phyloP scores from a whole-genome alignment of 1,284 basidiomycete species.

The Rhodotorula glutinis region DNA sequence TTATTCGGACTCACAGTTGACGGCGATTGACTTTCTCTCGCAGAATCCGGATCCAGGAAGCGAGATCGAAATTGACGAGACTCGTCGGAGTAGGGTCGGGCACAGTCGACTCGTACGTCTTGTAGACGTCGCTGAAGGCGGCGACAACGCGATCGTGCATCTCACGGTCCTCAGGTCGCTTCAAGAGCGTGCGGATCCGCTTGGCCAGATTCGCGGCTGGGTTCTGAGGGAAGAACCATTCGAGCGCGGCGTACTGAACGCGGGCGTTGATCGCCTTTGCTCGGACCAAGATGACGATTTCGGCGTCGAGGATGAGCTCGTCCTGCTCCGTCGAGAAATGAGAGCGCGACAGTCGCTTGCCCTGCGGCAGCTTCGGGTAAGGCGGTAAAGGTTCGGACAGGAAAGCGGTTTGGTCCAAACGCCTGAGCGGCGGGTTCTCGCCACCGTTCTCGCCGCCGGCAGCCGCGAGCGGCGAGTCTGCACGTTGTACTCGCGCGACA shows the following conservation, averaged over 20 bases:
- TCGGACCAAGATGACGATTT: constrained; percentile 74
- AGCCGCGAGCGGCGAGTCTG: not conserved
- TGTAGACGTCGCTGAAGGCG: constrained; percentile 73
- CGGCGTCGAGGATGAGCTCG: constrained; percentile 77
- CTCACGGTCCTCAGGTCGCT: constrained; percentile 61
- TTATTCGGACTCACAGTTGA: constrained; percentile 61
- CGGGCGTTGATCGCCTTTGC: constrained; percentile 56
- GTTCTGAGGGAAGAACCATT: constrained; percentile 73
- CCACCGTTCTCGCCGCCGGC: not conserved
- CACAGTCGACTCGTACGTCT: constrained; percentile 63
- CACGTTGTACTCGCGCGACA: not conserved
- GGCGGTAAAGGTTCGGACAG: constrained; percentile 16
- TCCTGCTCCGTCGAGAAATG: constrained; percentile 61
- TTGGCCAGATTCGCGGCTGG: constrained; percentile 46
- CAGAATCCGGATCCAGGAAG: constrained; percentile 72
- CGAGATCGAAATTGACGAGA: constrained; percentile 69
- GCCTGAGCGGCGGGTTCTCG: not conserved
- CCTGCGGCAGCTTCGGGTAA: constrained; percentile 11
- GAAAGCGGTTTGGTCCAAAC: constrained; percentile 21
- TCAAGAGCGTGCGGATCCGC: constrained; percentile 1
- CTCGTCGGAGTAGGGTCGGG: constrained; percentile 68
- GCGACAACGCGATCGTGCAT: constrained; percentile 77
- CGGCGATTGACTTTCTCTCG: constrained; percentile 77
- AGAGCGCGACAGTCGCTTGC: constrained; percentile 23
- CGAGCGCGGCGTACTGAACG: constrained; percentile 66